These are phyloP conservation scores for Aspergillus versicolor DNA, from an alignment of 2,329 filamentous ascomycete species.

Conservation along the genomic window DNA sequence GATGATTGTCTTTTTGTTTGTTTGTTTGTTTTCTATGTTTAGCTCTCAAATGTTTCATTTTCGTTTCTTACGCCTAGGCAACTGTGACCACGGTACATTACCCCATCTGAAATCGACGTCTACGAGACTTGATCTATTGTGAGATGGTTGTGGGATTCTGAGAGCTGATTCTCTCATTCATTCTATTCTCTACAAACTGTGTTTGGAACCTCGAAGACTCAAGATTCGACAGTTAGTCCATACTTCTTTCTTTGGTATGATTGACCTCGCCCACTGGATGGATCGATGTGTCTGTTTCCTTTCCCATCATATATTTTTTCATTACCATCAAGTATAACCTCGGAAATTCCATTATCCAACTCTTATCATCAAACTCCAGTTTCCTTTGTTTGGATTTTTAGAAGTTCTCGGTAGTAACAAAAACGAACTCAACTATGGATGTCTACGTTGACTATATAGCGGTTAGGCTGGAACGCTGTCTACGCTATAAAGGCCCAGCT, in stretches of 20 bases:
- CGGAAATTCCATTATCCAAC: neutral
- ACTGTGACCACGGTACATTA: neutral
- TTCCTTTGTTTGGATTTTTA: neutral
- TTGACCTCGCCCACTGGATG: slow-evolving; percentile 11
- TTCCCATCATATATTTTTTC: neutral
- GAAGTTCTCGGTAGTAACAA: neutral
- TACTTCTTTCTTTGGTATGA: slow-evolving; percentile 5
- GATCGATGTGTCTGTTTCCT: slow-evolving; percentile 9
- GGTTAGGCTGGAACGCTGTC: neutral
- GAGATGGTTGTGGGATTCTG: slow-evolving; percentile 2
- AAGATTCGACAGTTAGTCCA: slow-evolving; percentile 1
- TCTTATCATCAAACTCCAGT: neutral
- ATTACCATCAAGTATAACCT: neutral
- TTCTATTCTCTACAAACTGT: slow-evolving; percentile 6
- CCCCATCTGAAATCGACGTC: neutral
- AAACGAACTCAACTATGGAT: neutral
- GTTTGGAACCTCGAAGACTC: slow-evolving; percentile 9
- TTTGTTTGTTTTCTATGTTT: slow-evolving; percentile 1
- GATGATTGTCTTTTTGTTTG: slow-evolving; percentile 23
- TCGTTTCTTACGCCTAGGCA: neutral
- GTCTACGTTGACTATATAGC: neutral
- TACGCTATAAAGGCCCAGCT: no score
- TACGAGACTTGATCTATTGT: neutral
- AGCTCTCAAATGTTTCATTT: slow-evolving; percentile 2
- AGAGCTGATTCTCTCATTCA: neutral